Evolutionary conservation across 139 green algal species (phyloP).

Genomic region (Chlorella sp.): DNA sequence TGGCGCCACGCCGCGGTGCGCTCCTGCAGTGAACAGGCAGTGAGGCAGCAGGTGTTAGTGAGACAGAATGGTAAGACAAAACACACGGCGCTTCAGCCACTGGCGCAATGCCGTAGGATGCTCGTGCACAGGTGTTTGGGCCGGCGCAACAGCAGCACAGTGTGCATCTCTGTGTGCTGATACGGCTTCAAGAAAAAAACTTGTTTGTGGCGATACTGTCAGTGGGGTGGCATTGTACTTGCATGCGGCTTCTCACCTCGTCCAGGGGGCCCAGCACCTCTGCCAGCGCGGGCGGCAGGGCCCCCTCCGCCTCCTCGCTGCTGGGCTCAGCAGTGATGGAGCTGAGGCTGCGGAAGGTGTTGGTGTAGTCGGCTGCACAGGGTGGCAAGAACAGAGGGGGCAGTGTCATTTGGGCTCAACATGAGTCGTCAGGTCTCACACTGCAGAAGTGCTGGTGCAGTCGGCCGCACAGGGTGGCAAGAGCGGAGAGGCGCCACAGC

Average conservation of each 20-base stretch:
- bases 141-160: too few relatives aligned
- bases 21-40: conserved; percentile 30
- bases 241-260: background rate
- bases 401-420: background rate
- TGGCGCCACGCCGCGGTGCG: conserved; percentile 55
- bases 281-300: conserved; percentile 37
- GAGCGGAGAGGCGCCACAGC: too few relatives aligned
- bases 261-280: conserved; percentile 35
- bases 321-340: conserved; percentile 28
- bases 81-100: too few relatives aligned
- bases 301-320: background rate
- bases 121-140: too few relatives aligned
- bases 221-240: too few relatives aligned
- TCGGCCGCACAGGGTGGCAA: conserved; percentile 54
- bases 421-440: conserved; percentile 24
- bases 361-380: conserved; percentile 80
- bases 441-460: conserved; percentile 82
- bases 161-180: too few relatives aligned
- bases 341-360: conserved; percentile 76
- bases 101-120: too few relatives aligned
- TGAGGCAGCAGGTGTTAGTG: too few relatives aligned
- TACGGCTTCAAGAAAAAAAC: too few relatives aligned
- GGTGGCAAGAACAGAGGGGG: background rate
- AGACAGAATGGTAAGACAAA: too few relatives aligned
- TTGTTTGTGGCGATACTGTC: too few relatives aligned